Conservation (phyloP, 805 yeast species). For the Nadsonia fulvescens region DNA sequence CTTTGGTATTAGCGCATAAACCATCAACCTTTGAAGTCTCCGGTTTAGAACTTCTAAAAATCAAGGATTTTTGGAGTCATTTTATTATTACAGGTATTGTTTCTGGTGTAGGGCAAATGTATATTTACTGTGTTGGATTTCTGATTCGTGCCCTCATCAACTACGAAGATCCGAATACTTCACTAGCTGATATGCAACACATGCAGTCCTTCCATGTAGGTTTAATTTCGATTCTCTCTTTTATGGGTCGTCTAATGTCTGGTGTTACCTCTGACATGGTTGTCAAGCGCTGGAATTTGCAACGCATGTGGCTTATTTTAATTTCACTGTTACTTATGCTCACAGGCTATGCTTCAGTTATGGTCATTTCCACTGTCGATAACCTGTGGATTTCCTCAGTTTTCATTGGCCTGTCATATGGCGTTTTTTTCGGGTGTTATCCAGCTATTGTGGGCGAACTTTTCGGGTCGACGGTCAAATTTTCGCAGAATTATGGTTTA, state of each 20-base stretch:
- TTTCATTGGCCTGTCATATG: slow-evolving; percentile 53
- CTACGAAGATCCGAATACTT: too few relatives aligned
- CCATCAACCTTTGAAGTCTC: too few relatives aligned
- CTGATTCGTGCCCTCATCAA: too few relatives aligned
- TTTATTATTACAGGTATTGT: slow-evolving; percentile 32
- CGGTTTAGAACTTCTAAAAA: slow-evolving; percentile 13
- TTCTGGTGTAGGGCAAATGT: slow-evolving; percentile 55
- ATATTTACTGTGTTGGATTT: too few relatives aligned
- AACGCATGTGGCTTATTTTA: slow-evolving; percentile 38
- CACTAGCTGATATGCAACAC: too few relatives aligned
- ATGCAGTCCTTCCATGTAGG: slow-evolving; percentile 55
- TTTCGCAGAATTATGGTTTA: slow-evolving; percentile 59
- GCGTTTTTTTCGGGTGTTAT: slow-evolving; percentile 49
- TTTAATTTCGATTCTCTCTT: slow-evolving; percentile 44
- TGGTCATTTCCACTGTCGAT: slow-evolving; percentile 15
- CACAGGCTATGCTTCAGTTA: slow-evolving; percentile 32
- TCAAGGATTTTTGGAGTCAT: slow-evolving; percentile 31
- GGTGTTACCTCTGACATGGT: slow-evolving; percentile 48
- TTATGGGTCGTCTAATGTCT: slow-evolving; percentile 42
- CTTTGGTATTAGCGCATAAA: too few relatives aligned
- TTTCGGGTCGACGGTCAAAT: slow-evolving; percentile 42
- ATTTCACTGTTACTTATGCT: slow-evolving; percentile 32
- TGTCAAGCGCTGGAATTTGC: slow-evolving; percentile 25
- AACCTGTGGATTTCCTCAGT: slow-evolving; percentile 32
- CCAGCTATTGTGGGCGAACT: slow-evolving; percentile 55